Percentiles rank a stretch among this genome's conserved stretches.
phyloP scores from a whole-genome alignment of 73 alveolate species.

The Tetrahymena malaccensis region DNA sequence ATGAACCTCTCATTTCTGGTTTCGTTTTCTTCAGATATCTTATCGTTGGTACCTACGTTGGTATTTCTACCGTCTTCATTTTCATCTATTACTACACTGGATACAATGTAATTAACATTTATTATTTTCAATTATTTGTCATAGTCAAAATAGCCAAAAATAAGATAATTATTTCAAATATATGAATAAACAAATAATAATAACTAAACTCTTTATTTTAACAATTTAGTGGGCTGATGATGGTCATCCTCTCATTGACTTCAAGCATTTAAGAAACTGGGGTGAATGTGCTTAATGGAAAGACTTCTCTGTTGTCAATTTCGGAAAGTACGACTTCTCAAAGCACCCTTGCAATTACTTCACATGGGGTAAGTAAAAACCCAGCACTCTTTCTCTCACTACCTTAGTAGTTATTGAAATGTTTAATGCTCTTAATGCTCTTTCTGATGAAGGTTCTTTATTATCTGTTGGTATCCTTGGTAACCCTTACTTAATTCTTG shows the following conservation, averaged over 20 bases:
- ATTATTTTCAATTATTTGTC: background rate
- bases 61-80: conserved; percentile 80
- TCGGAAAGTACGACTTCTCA: conserved; percentile 54
- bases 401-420: conserved; percentile 89
- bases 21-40: conserved; percentile 59
- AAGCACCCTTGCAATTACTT: conserved; percentile 88
- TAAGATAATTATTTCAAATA: background rate
- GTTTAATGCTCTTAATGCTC: conserved; percentile 95
- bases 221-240: conserved; percentile 30
- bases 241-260: conserved; percentile 30
- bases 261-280: conserved; percentile 35
- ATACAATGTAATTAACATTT: conserved; percentile 53
- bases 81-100: conserved; percentile 62
- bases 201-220: background rate
- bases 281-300: conserved; percentile 76
- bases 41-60: conserved; percentile 85
- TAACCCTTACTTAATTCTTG: conserved; percentile 56
- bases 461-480: conserved; percentile 56
- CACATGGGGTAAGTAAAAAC: conserved; percentile 91
- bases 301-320: conserved; percentile 43
- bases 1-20: conserved; percentile 60
- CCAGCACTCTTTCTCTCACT: conserved; percentile 82
- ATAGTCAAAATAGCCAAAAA: too few species aligned
- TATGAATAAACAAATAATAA: background rate
- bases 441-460: conserved; percentile 83